Base-by-base conservation (phyloP, 2,329 filamentous ascomycete genomes). In the Arthrobotrys sinensis region DNA sequence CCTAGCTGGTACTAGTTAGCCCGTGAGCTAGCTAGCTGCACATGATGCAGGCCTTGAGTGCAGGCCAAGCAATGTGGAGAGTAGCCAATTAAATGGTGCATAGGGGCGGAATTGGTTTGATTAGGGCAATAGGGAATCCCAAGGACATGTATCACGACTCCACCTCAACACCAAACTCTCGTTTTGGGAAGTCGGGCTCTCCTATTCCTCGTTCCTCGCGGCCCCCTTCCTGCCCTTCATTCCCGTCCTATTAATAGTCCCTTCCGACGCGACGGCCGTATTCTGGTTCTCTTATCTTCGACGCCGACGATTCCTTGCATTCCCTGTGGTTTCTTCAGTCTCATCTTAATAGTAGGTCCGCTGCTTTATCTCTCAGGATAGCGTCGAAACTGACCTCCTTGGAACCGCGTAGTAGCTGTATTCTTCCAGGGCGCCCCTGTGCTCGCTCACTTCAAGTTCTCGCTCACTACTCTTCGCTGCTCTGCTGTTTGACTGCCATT, bases 311-410 rank as follows among this genome's bases (percentile, higher is more conserved):
- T 65, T 34, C 14, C 28, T 50, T 52, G n/a, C 28, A 52, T 40
- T 57, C 63, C 69, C 50, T 60, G 36, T 60, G 55, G 55, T 60
- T 43, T 43, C 21, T 60, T 43, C 16, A 48, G 45, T 24, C 19
- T 21, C 19, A 24, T 48, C 19, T 12, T 21, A 21, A 43, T 43
- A 43, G 55, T 60, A 60, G 55, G 55, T 60, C 11, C 19, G 36
- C 34, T n/a, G 60, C 48, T 66, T n/a, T 4, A 50, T 46, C 43
- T 65, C 57, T 60, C 60, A 43, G 43, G 55, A 52, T 38, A 28
- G 69, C 60, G 40, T 63, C 28, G 45, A 68, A 57, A 66, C 68
- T 62, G 46, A 66, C 48, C 60, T 72, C 69, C 60, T 66, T 21
- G 28, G 38, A 40, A 46, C 24, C 65, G 65, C 65, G 65, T 69